Percentiles rank a stretch among this genome's conserved stretches.
Conservation (phyloP, 2,329 filamentous ascomycete species). For the Penicillium sp. region DNA sequence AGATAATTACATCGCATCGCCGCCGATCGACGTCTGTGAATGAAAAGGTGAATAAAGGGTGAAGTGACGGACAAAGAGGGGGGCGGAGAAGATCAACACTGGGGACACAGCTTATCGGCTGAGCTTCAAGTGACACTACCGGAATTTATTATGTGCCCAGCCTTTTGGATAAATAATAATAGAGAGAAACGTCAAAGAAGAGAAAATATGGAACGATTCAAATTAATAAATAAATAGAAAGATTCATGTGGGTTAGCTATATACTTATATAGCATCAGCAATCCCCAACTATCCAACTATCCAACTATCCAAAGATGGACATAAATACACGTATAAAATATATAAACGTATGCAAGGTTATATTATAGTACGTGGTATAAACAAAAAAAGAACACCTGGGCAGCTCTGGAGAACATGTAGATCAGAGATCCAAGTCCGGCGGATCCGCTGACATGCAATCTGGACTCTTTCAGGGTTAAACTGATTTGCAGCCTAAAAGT, state of each 20-base stretch:
- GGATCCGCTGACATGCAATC: slow-evolving; percentile 9
- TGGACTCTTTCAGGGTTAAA: slow-evolving; percentile 2
- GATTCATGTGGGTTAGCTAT: not conserved
- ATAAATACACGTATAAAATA: not conserved
- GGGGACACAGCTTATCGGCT: slow-evolving; percentile 10
- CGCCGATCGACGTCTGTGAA: slow-evolving; percentile 14
- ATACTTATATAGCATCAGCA: not conserved
- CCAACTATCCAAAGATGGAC: too few relatives aligned
- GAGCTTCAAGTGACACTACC: slow-evolving; percentile 1
- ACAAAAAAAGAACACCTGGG: not conserved
- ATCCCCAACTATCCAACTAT: not conserved
- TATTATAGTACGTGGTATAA: not conserved
- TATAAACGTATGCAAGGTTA: not conserved
- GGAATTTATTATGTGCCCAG: not conserved
- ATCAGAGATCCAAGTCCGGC: slow-evolving; percentile 8
- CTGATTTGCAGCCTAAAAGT: slow-evolving; percentile 5
- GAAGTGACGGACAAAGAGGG: slow-evolving; percentile 20
- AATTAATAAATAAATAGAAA: too few relatives aligned
- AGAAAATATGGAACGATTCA: not conserved
- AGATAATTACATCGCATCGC: slow-evolving; percentile 34
- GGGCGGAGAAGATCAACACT: slow-evolving; percentile 21
- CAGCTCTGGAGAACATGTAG: not conserved
- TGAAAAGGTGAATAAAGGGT: slow-evolving; percentile 6
- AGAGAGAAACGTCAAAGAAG: not conserved
- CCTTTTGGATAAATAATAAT: not conserved